Base-by-base conservation (phyloP, 1,139 yeast genomes). In the Hansenula sp. region DNA sequence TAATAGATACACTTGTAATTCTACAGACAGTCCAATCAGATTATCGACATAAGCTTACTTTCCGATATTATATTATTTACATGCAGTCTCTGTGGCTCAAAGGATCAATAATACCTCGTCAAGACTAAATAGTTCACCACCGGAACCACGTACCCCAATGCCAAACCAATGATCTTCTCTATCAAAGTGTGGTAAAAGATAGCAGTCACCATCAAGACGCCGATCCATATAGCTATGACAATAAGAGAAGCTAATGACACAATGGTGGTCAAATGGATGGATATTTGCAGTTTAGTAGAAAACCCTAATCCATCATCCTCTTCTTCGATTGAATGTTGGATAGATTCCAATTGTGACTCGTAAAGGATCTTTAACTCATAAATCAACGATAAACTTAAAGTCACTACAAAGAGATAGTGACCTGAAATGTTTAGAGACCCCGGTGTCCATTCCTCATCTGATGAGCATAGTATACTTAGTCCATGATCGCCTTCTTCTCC, bases 391-490 rank as follows among this genome's bases (percentile, higher is more conserved):
- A 33, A 27, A 40, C 77, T 68, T 40, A 74, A 65, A 19, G 76
- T 71, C 3, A 72, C 59, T 4, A 79, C 50, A 30, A 79, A 67
- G 50, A 74, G 72, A 46, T 72, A 73, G 56, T 81, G 87, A 2
- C 87, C 85, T 17, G 84, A 78, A 2, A 73, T 60, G 56, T 81
- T 85, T 46, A 77, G 21, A 8, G 34, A 76, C 3, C 81, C 81
- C 24, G 74, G 71, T 7, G 59, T 59, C 82, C 84, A 80, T 17
- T 41, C 44, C 3, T 68, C 69, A 28, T 35, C 31, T 13, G 15
- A 5, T 13, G 32, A 13, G 24, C 42, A 40, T 5, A 15, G 6
- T 15, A 25, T 34, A 3, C 3, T 16, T 11, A 25, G 25, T 21
- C 25, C 25, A 21, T 6, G 8, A 21, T 21, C 25, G 9, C 9